Evolutionary conservation across 2,329 filamentous ascomycete genomes (phyloP).

Genomic region (Trichoderma arundinaceum): DNA sequence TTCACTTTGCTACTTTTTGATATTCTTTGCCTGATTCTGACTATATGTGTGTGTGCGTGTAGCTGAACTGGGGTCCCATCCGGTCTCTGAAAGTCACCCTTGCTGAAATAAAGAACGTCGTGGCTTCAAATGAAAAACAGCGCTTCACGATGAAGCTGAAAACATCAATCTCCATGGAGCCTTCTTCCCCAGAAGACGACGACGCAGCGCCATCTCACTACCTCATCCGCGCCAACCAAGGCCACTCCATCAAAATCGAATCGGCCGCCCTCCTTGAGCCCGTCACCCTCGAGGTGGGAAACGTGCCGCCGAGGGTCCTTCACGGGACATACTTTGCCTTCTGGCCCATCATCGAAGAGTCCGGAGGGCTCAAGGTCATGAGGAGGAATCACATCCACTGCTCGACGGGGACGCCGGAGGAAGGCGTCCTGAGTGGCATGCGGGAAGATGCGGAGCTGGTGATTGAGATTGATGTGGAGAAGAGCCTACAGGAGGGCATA

Average conservation of each 20-base stretch:
- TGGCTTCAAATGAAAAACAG: constrained; percentile 83
- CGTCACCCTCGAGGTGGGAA: constrained; percentile 58
- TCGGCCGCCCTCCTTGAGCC: constrained; percentile 73
- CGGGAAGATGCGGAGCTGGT: constrained; percentile 76
- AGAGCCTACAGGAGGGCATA: constrained; percentile 67
- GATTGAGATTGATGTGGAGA: constrained; percentile 75
- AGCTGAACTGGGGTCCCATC: constrained; percentile 64
- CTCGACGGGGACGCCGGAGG: constrained; percentile 70
- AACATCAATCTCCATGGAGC: constrained; percentile 49
- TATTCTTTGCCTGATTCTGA: not conserved
- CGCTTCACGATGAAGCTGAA: constrained; percentile 85
- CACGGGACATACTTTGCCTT: constrained; percentile 89
- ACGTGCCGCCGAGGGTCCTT: constrained; percentile 71
- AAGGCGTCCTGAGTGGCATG: constrained; percentile 78
- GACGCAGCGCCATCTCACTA: constrained; percentile 66
- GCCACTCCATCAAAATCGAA: constrained; percentile 81
- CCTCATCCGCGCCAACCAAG: constrained; percentile 94
- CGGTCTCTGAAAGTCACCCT: constrained; percentile 75
- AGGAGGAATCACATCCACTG: constrained; percentile 88
- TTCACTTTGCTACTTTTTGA: not conserved
- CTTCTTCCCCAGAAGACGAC: constrained; percentile 37
- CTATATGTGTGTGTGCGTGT: not conserved
- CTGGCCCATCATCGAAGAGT: constrained; percentile 75
- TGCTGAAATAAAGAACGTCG: constrained; percentile 71
- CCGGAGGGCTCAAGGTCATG: constrained; percentile 83